Percentiles rank a stretch among this genome's conserved stretches.
Conservation (phyloP, 768 basidiomycete genomes). For the Suillus sp. region DNA sequence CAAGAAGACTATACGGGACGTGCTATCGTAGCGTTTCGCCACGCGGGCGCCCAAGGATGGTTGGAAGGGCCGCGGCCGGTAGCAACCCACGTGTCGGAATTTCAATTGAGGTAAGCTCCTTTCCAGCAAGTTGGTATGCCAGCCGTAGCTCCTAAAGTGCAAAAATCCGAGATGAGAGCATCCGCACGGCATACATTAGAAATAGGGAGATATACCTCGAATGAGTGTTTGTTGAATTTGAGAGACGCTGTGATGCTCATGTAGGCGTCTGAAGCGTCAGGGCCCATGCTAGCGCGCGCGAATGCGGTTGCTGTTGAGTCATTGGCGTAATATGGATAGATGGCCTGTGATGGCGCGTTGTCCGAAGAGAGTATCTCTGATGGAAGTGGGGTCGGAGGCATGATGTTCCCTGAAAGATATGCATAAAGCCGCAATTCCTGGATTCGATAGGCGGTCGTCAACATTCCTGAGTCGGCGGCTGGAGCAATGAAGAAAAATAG, state of each 20-base stretch:
- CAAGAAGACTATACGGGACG: slow-evolving; percentile 23
- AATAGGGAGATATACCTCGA: slow-evolving; percentile 43
- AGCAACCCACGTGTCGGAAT: slow-evolving; percentile 28
- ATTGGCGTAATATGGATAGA: slow-evolving; percentile 26
- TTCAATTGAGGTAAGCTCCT: slow-evolving; percentile 47
- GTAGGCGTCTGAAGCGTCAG: slow-evolving; percentile 33
- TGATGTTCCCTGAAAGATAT: slow-evolving; percentile 40
- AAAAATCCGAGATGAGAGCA: slow-evolving; percentile 3
- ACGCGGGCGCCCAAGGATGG: slow-evolving; percentile 33
- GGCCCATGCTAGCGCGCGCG: slow-evolving; percentile 13
- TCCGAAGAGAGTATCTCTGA: slow-evolving; percentile 5
- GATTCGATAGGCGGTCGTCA: slow-evolving; percentile 21
- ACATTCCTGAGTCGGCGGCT: slow-evolving; percentile 12
- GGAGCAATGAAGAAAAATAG: slow-evolving; percentile 12
- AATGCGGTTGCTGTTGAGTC: slow-evolving; percentile 29
- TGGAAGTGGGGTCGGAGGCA: slow-evolving; percentile 15
- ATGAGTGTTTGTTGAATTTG: slow-evolving; percentile 45
- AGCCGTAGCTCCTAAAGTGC: slow-evolving; percentile 51
- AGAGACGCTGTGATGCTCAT: slow-evolving; percentile 40
- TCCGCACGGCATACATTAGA: not conserved
- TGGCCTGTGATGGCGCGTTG: not conserved
- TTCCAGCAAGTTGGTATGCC: slow-evolving; percentile 43
- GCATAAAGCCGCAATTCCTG: slow-evolving; percentile 49
- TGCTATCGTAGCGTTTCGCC: slow-evolving; percentile 32
- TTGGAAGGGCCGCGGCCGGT: slow-evolving; percentile 27